These are phyloP conservation scores for Fusarium dimerum DNA, from an alignment of 2,329 filamentous ascomycete genomes.

Conservation along the genomic window DNA sequence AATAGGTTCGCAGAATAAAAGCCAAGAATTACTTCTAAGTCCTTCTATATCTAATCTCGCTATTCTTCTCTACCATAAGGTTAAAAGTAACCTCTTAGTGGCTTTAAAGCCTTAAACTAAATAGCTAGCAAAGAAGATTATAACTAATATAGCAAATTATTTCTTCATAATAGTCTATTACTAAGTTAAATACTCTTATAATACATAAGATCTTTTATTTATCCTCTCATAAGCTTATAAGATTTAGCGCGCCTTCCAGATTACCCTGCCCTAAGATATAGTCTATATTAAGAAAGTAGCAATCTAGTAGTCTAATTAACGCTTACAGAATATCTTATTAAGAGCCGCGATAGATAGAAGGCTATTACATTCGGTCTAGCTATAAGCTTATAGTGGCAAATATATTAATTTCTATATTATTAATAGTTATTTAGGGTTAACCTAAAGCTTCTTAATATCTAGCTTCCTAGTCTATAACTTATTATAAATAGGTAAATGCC, in stretches of 20 bases:
- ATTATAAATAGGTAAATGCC: not conserved
- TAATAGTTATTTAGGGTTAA: not conserved
- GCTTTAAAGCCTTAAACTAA: not conserved
- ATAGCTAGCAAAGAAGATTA: not conserved
- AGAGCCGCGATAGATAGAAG: not conserved
- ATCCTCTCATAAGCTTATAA: not conserved
- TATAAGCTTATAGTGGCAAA: not conserved
- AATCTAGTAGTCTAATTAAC: not conserved
- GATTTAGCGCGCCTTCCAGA: not conserved
- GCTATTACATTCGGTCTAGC: not conserved
- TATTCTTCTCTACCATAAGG: not conserved
- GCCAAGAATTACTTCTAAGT: not conserved
- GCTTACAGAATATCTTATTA: not conserved
- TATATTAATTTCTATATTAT: not conserved
- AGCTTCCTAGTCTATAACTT: not conserved
- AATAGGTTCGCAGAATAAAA: not conserved
- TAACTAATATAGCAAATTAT: not conserved
- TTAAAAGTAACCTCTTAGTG: not conserved
- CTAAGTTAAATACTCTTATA: too few species aligned
- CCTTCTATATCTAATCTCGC: not conserved
- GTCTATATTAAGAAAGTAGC: not conserved
- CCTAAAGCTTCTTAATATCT: not conserved
- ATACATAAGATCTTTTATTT: not conserved
- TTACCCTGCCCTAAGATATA: not conserved
- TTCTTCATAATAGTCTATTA: not conserved